A percentile compares a stretch with the other conserved stretches of the same genome.
Conservation (phyloP, 192 early-diverging fungal genomes). For the Coemansia sp. region DNA sequence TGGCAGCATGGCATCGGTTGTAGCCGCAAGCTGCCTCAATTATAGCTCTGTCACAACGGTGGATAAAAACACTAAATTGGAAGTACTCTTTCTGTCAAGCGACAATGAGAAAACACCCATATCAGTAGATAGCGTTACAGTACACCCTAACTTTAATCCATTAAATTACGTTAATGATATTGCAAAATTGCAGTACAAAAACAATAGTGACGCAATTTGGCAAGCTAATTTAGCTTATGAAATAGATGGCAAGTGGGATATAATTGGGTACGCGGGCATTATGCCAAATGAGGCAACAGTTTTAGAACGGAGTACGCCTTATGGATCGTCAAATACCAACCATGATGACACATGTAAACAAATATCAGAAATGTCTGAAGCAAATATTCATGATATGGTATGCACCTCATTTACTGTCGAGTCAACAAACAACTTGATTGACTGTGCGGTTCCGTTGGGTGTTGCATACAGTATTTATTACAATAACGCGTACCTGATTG, state of each 20-base stretch:
- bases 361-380: neutral
- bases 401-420: neutral
- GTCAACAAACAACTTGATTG: no score
- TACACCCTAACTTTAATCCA: conserved; percentile 8
- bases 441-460: neutral
- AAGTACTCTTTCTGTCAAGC: conserved; percentile 1
- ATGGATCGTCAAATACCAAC: neutral
- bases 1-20: conserved; percentile 8
- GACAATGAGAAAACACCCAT: neutral
- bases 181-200: conserved; percentile 18
- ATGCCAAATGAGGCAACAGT: neutral
- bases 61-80: conserved; percentile 4
- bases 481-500: conserved; percentile 7
- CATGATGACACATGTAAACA: no score
- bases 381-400: neutral
- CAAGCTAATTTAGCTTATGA: neutral
- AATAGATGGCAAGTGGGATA: neutral
- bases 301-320: neutral
- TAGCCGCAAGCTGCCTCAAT: conserved; percentile 15
- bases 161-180: conserved; percentile 9
- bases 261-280: neutral
- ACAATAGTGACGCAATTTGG: neutral
- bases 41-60: neutral
- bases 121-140: neutral
- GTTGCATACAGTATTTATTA: neutral